Base-by-base conservation (phyloP, 1,284 basidiomycete genomes). In the Trichosporon ovoides region DNA sequence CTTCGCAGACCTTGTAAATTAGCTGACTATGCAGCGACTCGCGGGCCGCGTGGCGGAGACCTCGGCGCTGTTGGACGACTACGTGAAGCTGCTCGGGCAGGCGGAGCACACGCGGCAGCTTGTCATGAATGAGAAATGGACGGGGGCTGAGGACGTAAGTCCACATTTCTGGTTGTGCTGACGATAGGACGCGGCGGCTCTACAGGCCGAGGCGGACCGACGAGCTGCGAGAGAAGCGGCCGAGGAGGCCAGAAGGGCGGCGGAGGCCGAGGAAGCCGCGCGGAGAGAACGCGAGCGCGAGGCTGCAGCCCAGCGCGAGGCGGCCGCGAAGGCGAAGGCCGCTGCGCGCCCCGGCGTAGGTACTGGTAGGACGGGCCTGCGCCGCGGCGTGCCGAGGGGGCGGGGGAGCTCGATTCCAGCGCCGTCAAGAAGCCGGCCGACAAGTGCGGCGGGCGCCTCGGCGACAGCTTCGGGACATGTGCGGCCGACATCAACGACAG, bases 41-140 rank as follows among this genome's bases (percentile, higher is more conserved):
- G 73, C 74, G 2, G 48, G 57, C 34, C 62, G 75, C 20, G 75
- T 75, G 0, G 57, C 62, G 14, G 68, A 78, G 53, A 76, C 74
- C 1, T 67, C 68, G 3, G 59, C 63, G 4, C 61, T 78, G 46
- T 63, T 78, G 2, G 75, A 76, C 56, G 59, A 71, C 55, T 78
- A 78, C 58, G 70, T 74, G 10, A 64, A 66, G 0, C 57, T 77
- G 18, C 61, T 77, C 35, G 73, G 74, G 24, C 76, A 78, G 58
- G 59, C 74, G 37, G 71, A 75, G 56, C 75, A 77, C 58, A 76
- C 74, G 1, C 70, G 73, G 55, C 52, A 64, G 43, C 57, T 76
- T 19, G 54, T 77, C 18, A 38, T 68, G 24, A 73, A 78, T 53
- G 65, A 70, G 5, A 58, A 59, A 16, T 78, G 76, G 76, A 73